phyloP scores from a whole-genome alignment of 2,329 filamentous ascomycete species.

The Chaetothyriales sp. region DNA sequence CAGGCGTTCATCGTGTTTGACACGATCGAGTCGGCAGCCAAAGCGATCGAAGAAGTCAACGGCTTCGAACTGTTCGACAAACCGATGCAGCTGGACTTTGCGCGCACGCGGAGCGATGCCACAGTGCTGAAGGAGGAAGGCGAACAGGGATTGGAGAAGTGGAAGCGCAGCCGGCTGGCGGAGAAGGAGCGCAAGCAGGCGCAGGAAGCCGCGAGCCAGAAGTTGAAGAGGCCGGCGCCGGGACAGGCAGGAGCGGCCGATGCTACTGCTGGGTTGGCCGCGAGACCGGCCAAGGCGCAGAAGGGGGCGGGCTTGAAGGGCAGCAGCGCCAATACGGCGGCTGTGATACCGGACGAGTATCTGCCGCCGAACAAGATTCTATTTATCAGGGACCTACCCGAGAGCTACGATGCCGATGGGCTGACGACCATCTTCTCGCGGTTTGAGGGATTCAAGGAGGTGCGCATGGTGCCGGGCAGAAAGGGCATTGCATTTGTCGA shows the following conservation, averaged over 20 bases:
- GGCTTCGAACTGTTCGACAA: conserved; percentile 90
- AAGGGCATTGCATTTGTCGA: conserved; percentile 91
- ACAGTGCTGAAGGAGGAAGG: conserved; percentile 63
- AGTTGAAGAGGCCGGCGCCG: conserved; percentile 51
- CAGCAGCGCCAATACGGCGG: conserved; percentile 50
- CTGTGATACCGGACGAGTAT: conserved; percentile 91
- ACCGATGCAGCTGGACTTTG: conserved; percentile 71
- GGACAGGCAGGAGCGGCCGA: conserved; percentile 22
- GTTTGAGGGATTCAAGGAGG: conserved; percentile 90
- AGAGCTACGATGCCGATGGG: conserved; percentile 68
- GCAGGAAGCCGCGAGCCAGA: conserved; percentile 62
- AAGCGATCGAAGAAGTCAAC: conserved; percentile 77
- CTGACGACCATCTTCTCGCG: conserved; percentile 70
- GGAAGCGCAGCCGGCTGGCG: conserved; percentile 70
- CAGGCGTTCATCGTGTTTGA: conserved; percentile 95
- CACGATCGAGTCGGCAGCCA: conserved; percentile 58
- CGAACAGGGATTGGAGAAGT: conserved; percentile 68
- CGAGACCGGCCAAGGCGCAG: conserved; percentile 46
- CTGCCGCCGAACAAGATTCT: conserved; percentile 94
- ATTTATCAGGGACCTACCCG: conserved; percentile 83
- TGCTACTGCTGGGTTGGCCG: conserved; percentile 27
- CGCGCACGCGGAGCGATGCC: conserved; percentile 73
- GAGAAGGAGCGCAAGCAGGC: conserved; percentile 84
- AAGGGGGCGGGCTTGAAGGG: conserved; percentile 64
- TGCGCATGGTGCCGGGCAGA: conserved; percentile 73